phyloP scores from a whole-genome alignment of 73 alveolate species.

The Paramecium sexaurelia region DNA sequence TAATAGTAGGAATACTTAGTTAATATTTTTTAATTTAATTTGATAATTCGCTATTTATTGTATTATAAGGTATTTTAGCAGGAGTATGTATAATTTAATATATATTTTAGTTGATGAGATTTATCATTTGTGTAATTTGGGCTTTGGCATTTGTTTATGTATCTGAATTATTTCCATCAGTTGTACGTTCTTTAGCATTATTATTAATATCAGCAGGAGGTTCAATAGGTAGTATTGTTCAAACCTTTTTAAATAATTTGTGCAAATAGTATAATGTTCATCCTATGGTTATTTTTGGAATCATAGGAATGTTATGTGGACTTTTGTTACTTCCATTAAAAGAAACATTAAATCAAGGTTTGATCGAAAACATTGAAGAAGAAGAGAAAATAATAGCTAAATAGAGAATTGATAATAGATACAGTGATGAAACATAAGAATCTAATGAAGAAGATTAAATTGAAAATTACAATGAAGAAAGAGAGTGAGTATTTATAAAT shows the following conservation, averaged over 20 bases:
- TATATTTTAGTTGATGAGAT: constrained; percentile 24
- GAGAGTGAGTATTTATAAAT: background rate
- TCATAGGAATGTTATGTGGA: background rate
- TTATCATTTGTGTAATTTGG: constrained; percentile 34
- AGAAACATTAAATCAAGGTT: constrained; percentile 44
- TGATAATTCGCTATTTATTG: background rate
- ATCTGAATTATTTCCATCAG: constrained; percentile 57
- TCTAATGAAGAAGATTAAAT: background rate
- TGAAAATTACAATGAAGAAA: background rate
- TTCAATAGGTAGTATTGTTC: constrained; percentile 27
- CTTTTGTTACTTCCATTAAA: constrained; percentile 18
- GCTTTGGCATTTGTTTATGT: constrained; percentile 48
- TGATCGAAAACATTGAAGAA: constrained; percentile 18
- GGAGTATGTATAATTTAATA: background rate
- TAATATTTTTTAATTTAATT: background rate
- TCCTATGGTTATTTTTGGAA: constrained; percentile 58
- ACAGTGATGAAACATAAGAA: background rate
- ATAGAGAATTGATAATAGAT: background rate
- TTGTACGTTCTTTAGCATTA: constrained; percentile 56
- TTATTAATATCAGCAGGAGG: constrained; percentile 56
- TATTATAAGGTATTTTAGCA: background rate
- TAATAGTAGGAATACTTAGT: background rate
- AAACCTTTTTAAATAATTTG: background rate
- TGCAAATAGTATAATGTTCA: background rate
- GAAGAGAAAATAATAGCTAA: background rate